Evolutionary conservation across 257 asterid genomes (phyloP).

Genomic region (Ilex asprella): DNA sequence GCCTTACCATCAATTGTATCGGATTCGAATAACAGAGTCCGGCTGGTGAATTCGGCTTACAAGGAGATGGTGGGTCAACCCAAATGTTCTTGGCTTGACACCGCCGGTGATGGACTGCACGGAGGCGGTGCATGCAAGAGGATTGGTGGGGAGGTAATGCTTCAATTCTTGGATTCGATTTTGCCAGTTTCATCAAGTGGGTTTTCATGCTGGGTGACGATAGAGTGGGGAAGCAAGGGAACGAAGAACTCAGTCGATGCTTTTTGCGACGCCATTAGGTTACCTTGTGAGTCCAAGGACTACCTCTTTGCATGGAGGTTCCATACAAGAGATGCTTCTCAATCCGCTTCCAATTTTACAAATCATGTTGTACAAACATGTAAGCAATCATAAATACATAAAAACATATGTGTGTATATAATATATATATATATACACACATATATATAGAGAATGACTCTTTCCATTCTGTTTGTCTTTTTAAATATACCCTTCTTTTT

Average conservation of each 20-base stretch:
- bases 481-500: no score
- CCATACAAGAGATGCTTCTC: constrained; percentile 15
- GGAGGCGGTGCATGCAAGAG: constrained; percentile 47
- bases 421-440: no score
- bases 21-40: constrained; percentile 60
- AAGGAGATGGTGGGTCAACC: constrained; percentile 94
- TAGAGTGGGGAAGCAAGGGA: constrained; percentile 72
- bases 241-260: constrained; percentile 44
- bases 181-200: constrained; percentile 24
- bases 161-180: constrained; percentile 33
- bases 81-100: constrained; percentile 81
- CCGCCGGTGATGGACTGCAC: constrained; percentile 1
- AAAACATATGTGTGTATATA: no score
- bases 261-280: constrained; percentile 35
- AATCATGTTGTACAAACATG: background rate
- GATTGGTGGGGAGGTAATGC: constrained; percentile 73
- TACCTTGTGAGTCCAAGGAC: constrained; percentile 52
- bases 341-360: constrained; percentile 17
- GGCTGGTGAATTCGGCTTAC: constrained; percentile 71
- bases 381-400: no score
- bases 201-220: constrained; percentile 51
- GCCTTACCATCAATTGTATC: constrained; percentile 55
- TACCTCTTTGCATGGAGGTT: constrained; percentile 88
- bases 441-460: no score
- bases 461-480: no score